Base-by-base conservation (phyloP, 106 monocot genomes). In the Allium fistulosum region DNA sequence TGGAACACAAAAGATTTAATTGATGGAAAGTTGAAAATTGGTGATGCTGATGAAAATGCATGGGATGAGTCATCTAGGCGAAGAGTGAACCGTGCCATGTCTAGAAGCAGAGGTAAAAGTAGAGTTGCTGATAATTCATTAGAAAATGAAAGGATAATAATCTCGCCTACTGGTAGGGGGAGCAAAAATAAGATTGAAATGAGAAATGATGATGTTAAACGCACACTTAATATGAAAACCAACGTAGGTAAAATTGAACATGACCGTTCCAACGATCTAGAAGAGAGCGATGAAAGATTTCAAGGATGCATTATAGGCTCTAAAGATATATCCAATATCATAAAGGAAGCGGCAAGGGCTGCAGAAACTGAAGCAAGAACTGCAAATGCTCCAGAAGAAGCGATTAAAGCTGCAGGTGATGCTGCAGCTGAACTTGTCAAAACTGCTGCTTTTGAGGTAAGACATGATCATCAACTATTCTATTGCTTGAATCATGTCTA, bases 391-490 rank as follows among this genome's bases (percentile, higher is more conserved):
- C 89, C 97, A 68, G 70, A 59, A 70, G 97, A 97, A 49, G 97
- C 97, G 53, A 74, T 92, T 47, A 92, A 77, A 81, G 97, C 97
- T 59, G 97, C 87, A 17, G 89, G 97, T 55, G 97, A 97, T 87
- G 97, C 92, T 18, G 97, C 97, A 49, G 97, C 97, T 69, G 97
- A 97, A 66, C 78, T 89, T 62, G 97, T 97, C 15, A 92, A 84
- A 66, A 71, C 82, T 77, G 71, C 88, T 75, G 97, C 97, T 27
- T 71, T 84, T 12, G 92, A 97, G 89, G 97, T 90, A 82, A 78
- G 49, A 12, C 4, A 48, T 65, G 26, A 68, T 46, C n/a, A 46
- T 74, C 10, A 57, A 12, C 7, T 16, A 15, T 48, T 11, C 26
- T 56, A 51, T 52, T 51, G 11, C 17, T 46, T 50, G 4, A 50